Percentiles rank a stretch among this genome's conserved stretches.
phyloP scores from a whole-genome alignment of 345 rosid species.

The Eucalyptus microcorys region DNA sequence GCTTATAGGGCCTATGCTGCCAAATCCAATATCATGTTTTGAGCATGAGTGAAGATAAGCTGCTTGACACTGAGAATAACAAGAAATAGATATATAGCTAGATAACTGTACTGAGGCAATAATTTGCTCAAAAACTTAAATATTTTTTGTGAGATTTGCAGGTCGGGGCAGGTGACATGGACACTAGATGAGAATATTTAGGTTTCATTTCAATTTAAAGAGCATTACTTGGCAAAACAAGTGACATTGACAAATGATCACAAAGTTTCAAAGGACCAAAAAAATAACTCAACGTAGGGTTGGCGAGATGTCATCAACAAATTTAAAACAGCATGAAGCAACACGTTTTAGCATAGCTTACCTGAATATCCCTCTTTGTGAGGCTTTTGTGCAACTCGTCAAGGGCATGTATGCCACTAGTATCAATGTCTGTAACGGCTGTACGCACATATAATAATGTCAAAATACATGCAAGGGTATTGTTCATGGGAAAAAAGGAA shows the following conservation, averaged over 20 bases:
- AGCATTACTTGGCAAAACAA: background rate
- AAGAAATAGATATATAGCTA: background rate
- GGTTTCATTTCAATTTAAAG: background rate
- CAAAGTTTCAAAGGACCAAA: too few relatives aligned
- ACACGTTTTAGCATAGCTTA: background rate
- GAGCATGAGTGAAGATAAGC: background rate
- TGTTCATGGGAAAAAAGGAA: background rate
- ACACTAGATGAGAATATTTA: background rate
- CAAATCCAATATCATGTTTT: background rate
- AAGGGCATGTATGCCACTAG: conserved; percentile 73
- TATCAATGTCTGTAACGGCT: conserved; percentile 85
- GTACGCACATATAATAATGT: background rate
- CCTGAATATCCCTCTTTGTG: conserved; percentile 48
- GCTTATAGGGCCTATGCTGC: background rate
- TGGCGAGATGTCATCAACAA: background rate
- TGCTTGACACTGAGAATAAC: background rate
- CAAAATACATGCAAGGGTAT: background rate
- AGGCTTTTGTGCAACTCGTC: conserved; percentile 59
- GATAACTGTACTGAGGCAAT: background rate
- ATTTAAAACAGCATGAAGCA: background rate
- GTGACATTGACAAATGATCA: background rate
- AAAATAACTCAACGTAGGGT: background rate
- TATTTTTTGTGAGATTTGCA: background rate
- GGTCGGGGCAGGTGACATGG: background rate
- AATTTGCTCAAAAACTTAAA: background rate